phyloP scores from a whole-genome alignment of 2,329 filamentous ascomycete genomes.

The Dothistroma pini region DNA sequence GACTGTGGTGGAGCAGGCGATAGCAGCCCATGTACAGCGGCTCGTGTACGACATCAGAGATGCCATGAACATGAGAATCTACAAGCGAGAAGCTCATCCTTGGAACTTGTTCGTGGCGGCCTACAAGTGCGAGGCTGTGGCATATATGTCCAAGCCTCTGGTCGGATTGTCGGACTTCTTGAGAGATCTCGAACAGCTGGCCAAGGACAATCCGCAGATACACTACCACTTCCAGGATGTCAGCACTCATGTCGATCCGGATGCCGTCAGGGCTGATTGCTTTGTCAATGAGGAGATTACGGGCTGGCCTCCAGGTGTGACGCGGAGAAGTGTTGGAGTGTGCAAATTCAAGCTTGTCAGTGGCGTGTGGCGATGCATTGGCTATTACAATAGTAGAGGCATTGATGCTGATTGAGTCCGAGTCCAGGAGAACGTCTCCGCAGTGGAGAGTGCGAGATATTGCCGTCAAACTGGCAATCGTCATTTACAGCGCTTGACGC shows the following conservation, averaged over 20 bases:
- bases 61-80: not conserved
- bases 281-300: not conserved
- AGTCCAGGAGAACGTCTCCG: not conserved
- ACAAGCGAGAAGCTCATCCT: not conserved
- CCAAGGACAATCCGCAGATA: not conserved
- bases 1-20: not conserved
- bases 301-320: not conserved
- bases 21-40: not conserved
- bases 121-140: not conserved
- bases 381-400: not conserved
- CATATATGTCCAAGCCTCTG: not conserved
- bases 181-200: not conserved
- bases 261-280: not conserved
- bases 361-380: conserved; percentile 1
- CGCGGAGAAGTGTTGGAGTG: not conserved
- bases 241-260: not conserved
- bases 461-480: not conserved
- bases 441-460: not conserved
- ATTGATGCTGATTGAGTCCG: not conserved
- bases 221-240: not conserved
- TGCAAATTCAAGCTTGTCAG: not conserved
- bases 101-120: not conserved
- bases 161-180: not conserved
- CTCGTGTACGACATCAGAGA: not conserved
- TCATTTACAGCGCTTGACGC: not conserved